A percentile compares a stretch with the other conserved stretches of the same genome.
Conservation (phyloP, 179 eudicot species). For the Spergularia azorica region DNA sequence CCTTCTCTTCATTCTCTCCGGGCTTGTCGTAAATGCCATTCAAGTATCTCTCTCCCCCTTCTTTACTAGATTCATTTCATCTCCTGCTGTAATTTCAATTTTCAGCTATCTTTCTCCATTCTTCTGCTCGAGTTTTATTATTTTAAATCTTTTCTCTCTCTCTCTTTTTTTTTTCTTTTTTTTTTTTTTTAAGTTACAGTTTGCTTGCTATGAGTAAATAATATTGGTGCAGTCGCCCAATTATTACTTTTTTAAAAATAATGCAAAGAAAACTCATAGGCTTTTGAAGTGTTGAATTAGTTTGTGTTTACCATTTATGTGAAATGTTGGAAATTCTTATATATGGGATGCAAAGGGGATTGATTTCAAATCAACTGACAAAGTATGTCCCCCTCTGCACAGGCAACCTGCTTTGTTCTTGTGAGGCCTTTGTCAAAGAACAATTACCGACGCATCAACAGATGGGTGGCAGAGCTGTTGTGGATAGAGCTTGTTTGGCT, state of each 20-base stretch:
- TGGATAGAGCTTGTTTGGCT: conserved; percentile 55
- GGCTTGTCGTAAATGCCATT: conserved; percentile 37
- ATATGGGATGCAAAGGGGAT: background rate
- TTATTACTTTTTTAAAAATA: no score
- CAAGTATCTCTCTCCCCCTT: conserved; percentile 28
- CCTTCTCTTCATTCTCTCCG: conserved; percentile 44
- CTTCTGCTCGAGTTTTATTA: background rate
- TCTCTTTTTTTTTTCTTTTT: background rate
- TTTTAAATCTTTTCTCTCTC: no score
- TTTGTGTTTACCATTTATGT: background rate
- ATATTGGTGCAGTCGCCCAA: no score
- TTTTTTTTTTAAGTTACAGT: background rate
- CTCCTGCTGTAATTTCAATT: background rate
- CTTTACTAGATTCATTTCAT: background rate
- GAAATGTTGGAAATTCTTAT: background rate
- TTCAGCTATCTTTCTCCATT: background rate
- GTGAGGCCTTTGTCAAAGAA: conserved; percentile 62
- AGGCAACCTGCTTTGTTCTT: conserved; percentile 70
- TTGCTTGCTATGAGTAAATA: background rate
- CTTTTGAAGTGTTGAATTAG: no score
- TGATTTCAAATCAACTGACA: no score
- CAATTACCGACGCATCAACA: conserved; percentile 41
- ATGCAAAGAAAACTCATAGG: no score
- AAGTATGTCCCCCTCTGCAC: conserved; percentile 14
- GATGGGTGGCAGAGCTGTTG: conserved; percentile 42